These are phyloP conservation scores for Talaromyces sp. DNA, from an alignment of 2,329 filamentous ascomycete genomes.

Conservation along the genomic window DNA sequence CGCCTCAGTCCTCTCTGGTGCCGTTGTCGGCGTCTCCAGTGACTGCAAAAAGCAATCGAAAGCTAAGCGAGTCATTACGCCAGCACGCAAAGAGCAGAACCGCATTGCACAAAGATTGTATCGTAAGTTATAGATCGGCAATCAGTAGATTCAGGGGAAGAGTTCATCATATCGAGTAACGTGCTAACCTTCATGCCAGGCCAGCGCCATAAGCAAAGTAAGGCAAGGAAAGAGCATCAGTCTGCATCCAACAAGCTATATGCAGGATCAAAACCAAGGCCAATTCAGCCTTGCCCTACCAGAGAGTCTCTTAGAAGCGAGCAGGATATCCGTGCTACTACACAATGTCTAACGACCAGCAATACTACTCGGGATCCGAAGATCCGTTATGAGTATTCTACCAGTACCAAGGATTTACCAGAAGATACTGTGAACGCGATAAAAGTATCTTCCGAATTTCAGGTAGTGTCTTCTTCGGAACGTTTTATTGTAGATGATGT, in stretches of 20 bases:
- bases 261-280: not conserved
- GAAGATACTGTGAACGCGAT: not conserved
- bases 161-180: not conserved
- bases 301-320: not conserved
- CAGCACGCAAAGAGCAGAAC: constrained; percentile 10
- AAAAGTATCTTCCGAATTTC: not conserved
- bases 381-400: too few relatives aligned
- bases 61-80: constrained; percentile 5
- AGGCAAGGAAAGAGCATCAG: not conserved
- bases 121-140: not conserved
- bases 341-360: not conserved
- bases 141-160: not conserved
- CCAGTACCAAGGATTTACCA: not conserved
- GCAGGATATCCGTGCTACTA: not conserved
- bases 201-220: not conserved
- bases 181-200: not conserved
- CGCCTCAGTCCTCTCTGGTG: too few relatives aligned
- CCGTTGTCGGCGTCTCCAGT: not conserved
- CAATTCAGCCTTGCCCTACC: not conserved
- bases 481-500: not conserved
- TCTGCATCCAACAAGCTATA: not conserved
- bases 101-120: constrained; percentile 9
- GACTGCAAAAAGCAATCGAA: not conserved
- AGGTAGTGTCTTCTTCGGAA: not conserved
- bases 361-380: not conserved